Conservation (phyloP, 2,329 filamentous ascomycete species). For the Geosmithia flava region DNA sequence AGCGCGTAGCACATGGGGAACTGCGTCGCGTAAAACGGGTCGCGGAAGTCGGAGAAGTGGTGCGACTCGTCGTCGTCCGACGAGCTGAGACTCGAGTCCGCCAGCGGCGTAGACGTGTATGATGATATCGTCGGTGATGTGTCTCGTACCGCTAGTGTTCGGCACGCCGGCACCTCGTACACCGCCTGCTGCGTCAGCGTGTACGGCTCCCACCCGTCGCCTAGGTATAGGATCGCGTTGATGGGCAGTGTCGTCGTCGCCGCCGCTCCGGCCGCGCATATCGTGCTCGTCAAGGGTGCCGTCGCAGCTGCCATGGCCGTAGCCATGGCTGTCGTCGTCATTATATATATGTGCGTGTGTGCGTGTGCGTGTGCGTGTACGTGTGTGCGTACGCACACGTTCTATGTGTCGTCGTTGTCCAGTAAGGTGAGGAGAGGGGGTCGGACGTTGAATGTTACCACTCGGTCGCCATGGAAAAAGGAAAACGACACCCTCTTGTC, state of each 20-base stretch:
- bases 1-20: constrained; percentile 91
- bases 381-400: no score
- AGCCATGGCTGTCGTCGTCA: constrained; percentile 1
- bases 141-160: constrained; percentile 10
- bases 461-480: no score
- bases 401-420: no score
- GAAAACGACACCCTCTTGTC: no score
- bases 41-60: constrained; percentile 53
- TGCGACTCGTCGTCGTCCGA: constrained; percentile 16
- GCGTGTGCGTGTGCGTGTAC: no score
- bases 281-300: constrained; percentile 4
- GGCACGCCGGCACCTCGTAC: constrained; percentile 27
- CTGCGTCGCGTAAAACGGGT: constrained; percentile 88
- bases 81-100: constrained; percentile 18
- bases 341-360: constrained; percentile 4
- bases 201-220: constrained; percentile 35
- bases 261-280: constrained; percentile 9
- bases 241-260: constrained; percentile 28
- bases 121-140: not conserved
- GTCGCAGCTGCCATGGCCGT: constrained; percentile 11
- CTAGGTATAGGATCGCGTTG: constrained; percentile 34
- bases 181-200: constrained; percentile 47
- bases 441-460: no score
- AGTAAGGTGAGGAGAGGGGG: no score
- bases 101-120: constrained; percentile 15